phyloP scores from a whole-genome alignment of 116 monocot species.

The Zostera marina region DNA sequence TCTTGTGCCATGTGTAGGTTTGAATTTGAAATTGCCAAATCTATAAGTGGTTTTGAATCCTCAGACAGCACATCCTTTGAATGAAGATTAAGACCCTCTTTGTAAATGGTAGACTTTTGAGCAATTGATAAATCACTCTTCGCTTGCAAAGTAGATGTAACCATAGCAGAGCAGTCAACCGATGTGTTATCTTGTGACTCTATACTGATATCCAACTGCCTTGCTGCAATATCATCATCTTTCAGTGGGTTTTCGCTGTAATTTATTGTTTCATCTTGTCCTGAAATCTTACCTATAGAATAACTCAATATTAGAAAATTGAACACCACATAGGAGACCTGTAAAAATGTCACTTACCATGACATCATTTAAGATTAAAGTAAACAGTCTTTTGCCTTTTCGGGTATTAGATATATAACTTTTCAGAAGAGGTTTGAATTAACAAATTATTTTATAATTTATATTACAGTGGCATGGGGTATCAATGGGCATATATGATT shows the following conservation, averaged over 20 bases:
- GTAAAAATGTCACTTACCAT: background rate
- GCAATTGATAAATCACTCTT: background rate
- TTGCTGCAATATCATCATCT: conserved; percentile 1
- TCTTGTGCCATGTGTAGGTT: background rate
- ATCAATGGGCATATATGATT: no score
- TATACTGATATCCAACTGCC: background rate
- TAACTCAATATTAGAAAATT: background rate
- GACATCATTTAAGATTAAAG: background rate
- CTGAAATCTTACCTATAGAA: background rate
- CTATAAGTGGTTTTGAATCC: background rate
- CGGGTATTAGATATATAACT: no score
- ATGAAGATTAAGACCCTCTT: background rate
- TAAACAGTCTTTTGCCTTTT: background rate
- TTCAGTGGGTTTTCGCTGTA: background rate
- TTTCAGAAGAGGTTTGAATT: no score
- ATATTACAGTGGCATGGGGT: no score
- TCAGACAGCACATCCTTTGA: background rate
- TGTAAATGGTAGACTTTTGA: background rate
- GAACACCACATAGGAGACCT: background rate
- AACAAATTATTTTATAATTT: no score
- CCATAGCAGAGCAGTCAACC: background rate
- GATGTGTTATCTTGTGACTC: background rate
- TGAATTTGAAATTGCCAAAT: background rate
- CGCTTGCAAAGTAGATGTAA: background rate
- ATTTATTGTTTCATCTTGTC: background rate